Evolutionary conservation across 208 protist species (phyloP), one percentile per base, ranked within the genome.

Genomic region (Trypanosomatidae sp.): DNA sequence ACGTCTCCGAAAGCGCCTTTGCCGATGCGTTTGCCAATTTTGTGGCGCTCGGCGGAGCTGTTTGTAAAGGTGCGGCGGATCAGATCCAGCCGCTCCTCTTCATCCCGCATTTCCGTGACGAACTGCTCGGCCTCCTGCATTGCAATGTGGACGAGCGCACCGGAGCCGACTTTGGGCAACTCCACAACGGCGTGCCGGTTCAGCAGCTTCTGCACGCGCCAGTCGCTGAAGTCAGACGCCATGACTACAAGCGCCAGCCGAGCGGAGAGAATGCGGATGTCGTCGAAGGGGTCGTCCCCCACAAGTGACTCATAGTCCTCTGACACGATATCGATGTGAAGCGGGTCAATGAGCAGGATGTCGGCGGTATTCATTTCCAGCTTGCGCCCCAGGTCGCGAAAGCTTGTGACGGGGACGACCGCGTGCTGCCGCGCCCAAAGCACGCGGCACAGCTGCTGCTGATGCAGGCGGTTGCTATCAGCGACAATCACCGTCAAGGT

Each of bases 1-100:
- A 98, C 94, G 52, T 96, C 91, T 62, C 94, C 94, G 71, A 96
- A 98, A 52, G 87, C 70, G 64, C 94, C 94, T 49, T 85, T 91
- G 43, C 94, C 94, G 56, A 98, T 76, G 28, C 92, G 60, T 39
- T 74, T 74, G 39, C 79, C 84, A 7, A 95, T 52, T 67, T 91
- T 88, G 79, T 94, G 86, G 28, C 88, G 82, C 59, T 89, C 84
- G 50, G 77, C 79, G 1, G 77, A 68, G 58, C 78, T 62, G 77
- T 85, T 85, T 22, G 80, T 87, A 80, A 97, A 97, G 67, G 90
- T 91, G 58, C 82, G 82, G 9, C 92, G 86, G 25, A 97, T 81
- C n/a, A 86, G 66, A 19, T 92, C 90, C 41, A 97, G 86, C 47
- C 87, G 83, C 71, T 92, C 88, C 69, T 92, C 86, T 77, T 95